Conservation (phyloP, 2,329 filamentous ascomycete species). For the Cytospora chrysosperma region DNA sequence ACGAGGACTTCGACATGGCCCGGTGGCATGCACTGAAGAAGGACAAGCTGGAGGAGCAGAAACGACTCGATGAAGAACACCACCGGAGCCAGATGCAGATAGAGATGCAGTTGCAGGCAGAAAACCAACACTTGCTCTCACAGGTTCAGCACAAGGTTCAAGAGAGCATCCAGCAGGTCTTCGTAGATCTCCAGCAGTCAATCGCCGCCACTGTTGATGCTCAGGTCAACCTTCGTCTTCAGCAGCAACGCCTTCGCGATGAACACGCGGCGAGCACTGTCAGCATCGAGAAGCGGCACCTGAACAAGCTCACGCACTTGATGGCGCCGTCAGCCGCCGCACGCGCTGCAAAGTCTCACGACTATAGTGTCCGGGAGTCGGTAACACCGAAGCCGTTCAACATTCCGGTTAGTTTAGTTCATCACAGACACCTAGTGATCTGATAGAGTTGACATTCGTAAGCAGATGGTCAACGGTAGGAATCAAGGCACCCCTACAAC, state of each 20-base stretch:
- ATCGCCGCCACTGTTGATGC: constrained; percentile 16
- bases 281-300: constrained; percentile 15
- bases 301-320: constrained; percentile 16
- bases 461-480: background rate
- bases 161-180: constrained; percentile 17
- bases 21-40: constrained; percentile 16
- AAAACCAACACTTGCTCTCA: constrained; percentile 11
- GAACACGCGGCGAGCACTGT: constrained; percentile 17
- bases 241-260: constrained; percentile 17
- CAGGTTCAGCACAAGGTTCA: constrained; percentile 21
- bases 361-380: constrained; percentile 2
- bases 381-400: background rate
- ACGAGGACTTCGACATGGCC: constrained; percentile 20
- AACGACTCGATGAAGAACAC: constrained; percentile 15
- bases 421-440: background rate
- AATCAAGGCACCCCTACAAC: background rate
- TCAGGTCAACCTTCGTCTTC: constrained; percentile 18
- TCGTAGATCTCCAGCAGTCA: constrained; percentile 11
- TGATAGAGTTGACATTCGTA: background rate
- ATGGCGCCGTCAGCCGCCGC: constrained; percentile 1
- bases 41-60: constrained; percentile 20
- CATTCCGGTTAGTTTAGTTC: constrained; percentile 2
- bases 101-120: constrained; percentile 14
- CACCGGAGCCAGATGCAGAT: constrained; percentile 4
- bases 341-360: background rate